Evolutionary conservation across 1,284 basidiomycete species (phyloP), one percentile per base, ranked within the genome.

Genomic region (Pterulicium gracile): DNA sequence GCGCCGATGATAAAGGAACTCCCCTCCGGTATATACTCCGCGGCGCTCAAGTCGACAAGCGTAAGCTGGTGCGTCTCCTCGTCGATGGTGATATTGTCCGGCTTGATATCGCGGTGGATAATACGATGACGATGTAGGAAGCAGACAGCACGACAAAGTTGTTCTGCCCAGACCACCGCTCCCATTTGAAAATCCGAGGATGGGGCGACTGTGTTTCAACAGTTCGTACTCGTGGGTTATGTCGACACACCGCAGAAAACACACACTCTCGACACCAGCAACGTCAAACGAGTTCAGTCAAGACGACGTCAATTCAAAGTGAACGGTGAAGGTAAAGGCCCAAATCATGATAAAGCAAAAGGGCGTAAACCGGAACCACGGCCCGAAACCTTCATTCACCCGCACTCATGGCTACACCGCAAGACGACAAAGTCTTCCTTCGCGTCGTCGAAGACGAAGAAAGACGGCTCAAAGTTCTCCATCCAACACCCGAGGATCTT

Each of bases 401-500:
- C 7, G 7, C 27, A 32, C 27, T n/a, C n/a, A 32, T 32, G 27
- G 7, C 27, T n/a, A 32, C n/a, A n/a, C n/a, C n/a, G n/a, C n/a
- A 32, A 7, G 27, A 32, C 27, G 27, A 32, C 10, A 7, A 41
- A 41, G 67, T 74, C 51, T 75, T 77, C 61, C 63, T 74, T 51
- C 70, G 64, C 2, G 67, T 66, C 1, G 69, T 84, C 35, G 68
- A 68, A 54, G 75, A 88, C 58, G 86, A 89, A 60, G 75, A 76
- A 49, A 71, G 66, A 3, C 74, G 78, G 51, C 68, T 89, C 32
- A 68, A 68, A 42, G 66, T 65, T 42, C 64, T 81, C 4, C 77
- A 89, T 58, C 88, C 88, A 4, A 81, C 77, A 0, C 60, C 76
- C 10, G 81, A 81, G n/a, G 88, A 92, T 48, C 76, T 89, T 19